Evolutionary conservation across 768 basidiomycete species (phyloP).

Genomic region (Boletus rex-veris): DNA sequence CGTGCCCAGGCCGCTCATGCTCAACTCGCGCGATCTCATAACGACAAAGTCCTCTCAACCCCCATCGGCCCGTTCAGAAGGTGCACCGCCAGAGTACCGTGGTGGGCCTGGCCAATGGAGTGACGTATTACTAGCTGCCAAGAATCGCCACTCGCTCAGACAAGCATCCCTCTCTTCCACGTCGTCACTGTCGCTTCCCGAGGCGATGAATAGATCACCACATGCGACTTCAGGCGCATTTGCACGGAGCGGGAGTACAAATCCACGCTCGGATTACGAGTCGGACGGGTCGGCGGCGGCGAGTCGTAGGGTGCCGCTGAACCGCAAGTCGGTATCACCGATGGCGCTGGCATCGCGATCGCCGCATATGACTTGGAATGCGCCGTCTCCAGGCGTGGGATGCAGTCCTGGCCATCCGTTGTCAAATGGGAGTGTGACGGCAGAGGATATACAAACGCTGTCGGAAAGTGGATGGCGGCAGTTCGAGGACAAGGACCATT

Average conservation of each 20-base stretch:
- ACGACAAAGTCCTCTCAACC: constrained; percentile 27
- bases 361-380: constrained; percentile 31
- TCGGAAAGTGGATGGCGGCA: constrained; percentile 32
- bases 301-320: constrained; percentile 61
- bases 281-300: constrained; percentile 42
- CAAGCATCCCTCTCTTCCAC: constrained; percentile 60
- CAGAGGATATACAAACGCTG: constrained; percentile 23
- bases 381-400: constrained; percentile 40
- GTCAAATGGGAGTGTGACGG: constrained; percentile 15
- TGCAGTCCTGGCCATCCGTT: constrained; percentile 23
- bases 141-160: constrained; percentile 37
- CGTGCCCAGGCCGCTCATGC: constrained; percentile 63
- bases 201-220: constrained; percentile 35
- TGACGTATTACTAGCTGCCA: constrained; percentile 40
- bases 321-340: constrained; percentile 66
- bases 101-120: constrained; percentile 40
- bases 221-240: constrained; percentile 18
- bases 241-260: constrained; percentile 19
- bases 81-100: constrained; percentile 33
- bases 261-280: constrained; percentile 48
- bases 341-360: constrained; percentile 57
- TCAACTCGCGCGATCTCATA: constrained; percentile 50
- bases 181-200: constrained; percentile 61
- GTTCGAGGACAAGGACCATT: constrained; percentile 15
- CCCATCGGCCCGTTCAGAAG: constrained; percentile 33